Base-by-base conservation (phyloP, 345 rosid species). In the Toxicodendron radicans region DNA sequence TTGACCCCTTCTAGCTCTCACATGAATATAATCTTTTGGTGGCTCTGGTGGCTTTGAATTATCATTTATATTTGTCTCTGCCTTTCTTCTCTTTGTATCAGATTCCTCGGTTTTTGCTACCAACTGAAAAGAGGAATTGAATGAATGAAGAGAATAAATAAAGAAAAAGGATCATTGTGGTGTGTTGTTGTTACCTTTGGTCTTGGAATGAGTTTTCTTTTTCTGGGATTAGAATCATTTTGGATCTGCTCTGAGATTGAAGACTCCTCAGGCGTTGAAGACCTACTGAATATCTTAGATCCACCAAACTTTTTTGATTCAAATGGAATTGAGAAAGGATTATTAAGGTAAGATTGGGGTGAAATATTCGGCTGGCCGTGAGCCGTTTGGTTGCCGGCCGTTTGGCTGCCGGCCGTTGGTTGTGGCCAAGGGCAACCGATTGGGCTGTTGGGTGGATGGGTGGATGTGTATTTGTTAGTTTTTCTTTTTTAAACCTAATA, bases 1-100 rank as follows among this genome's bases (percentile, higher is more conserved):
- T 45, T 94, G 95, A 63, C 98, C 98, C 72, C 98, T 86, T 78
- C 97, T 85, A 8, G 97, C 97, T 85, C 98, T 82, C 12, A 94
- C 98, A 86, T 92, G 97, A 74, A 94, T 94, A 52, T 90, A 94
- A 77, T 94, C 97, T 81, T 87, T 91, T 0, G 83, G 86, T 0
- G n/a, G n/a, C n/a, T n/a, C n/a, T n/a, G n/a, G n/a, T n/a, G 81
- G 73, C 85, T 94, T 91, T 33, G 87, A 75, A 66, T 81, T 84
- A 7, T 87, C 83, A 58, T 71, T 85, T 51, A 7, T 3, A 51
- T 51, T 51, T 16, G 18, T 51, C 54, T 51, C 83, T 58, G 81
- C 78, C 65, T 89, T 88, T 78, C 86, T 78, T 79, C 87, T 92
- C 77, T 82, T 90, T 1, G 64, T 68, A 9, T 58, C 82, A 2